These are phyloP conservation scores for Umbilicus rupestris DNA, from an alignment of 164 flowering plant species.

Conservation along the genomic window DNA sequence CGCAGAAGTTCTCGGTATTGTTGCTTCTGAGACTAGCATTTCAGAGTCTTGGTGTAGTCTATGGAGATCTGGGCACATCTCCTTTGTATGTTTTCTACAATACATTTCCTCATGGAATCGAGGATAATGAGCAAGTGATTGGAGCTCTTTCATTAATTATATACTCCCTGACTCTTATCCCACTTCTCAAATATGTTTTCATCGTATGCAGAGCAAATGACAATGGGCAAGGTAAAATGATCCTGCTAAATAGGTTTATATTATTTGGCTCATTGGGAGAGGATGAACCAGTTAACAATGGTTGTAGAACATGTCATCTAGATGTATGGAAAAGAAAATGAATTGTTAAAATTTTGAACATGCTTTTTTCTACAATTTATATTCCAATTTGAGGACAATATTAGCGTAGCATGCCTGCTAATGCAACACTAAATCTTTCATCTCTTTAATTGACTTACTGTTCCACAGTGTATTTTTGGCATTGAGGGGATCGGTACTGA, in stretches of 20 bases:
- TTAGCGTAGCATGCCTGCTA: background rate
- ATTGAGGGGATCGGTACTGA: background rate
- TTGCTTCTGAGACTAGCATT: conserved; percentile 75
- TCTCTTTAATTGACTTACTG: background rate
- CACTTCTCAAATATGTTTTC: conserved; percentile 79
- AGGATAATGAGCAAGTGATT: conserved; percentile 67
- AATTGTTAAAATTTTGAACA: background rate
- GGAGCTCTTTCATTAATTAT: conserved; percentile 93
- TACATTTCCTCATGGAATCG: conserved; percentile 63
- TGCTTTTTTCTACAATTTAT: background rate
- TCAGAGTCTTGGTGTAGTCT: conserved; percentile 93
- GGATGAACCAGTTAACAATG: background rate
- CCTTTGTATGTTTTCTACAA: conserved; percentile 93
- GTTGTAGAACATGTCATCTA: background rate
- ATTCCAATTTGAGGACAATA: background rate
- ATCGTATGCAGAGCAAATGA: conserved; percentile 81
- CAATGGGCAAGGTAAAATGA: conserved; percentile 77
- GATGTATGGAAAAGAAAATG: background rate
- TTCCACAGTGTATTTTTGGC: background rate
- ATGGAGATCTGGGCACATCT: conserved; percentile 97
- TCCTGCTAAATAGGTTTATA: background rate
- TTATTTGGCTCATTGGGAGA: background rate
- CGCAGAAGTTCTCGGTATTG: conserved; percentile 67
- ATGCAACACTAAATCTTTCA: background rate
- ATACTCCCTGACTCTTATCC: conserved; percentile 82